Evolutionary conservation across 495 filamentous ascomycete species (phyloP).

Genomic region (Hyaloscypha bicolor): DNA sequence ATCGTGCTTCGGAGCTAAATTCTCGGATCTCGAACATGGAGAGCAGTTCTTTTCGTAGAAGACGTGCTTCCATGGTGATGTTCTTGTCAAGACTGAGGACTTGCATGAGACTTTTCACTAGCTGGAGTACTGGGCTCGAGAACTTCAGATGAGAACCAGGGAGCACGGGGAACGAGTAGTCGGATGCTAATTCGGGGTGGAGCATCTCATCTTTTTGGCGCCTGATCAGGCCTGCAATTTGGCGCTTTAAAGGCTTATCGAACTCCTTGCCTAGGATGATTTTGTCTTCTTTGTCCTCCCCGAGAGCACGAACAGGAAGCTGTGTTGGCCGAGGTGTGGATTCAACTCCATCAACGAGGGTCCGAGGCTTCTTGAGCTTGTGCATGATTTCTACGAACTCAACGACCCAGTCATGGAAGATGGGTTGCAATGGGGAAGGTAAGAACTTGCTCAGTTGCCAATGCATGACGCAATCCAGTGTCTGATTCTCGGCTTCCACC

Average conservation of each 20-base stretch:
- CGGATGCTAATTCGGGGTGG: slow-evolving; percentile 84
- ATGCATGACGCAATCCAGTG: slow-evolving; percentile 94
- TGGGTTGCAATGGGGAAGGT: slow-evolving; percentile 74
- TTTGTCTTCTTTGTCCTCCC: slow-evolving; percentile 59
- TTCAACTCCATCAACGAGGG: slow-evolving; percentile 45
- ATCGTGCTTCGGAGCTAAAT: slow-evolving; percentile 84
- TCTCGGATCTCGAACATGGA: slow-evolving; percentile 90
- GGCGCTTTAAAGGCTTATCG: slow-evolving; percentile 87
- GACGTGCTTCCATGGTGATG: slow-evolving; percentile 79
- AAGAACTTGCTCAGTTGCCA: slow-evolving; percentile 95
- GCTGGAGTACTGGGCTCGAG: slow-evolving; percentile 81
- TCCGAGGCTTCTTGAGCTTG: slow-evolving; percentile 67
- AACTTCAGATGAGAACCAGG: slow-evolving; percentile 72
- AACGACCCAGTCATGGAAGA: slow-evolving; percentile 90
- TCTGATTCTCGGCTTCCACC: slow-evolving; percentile 76
- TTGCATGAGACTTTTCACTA: slow-evolving; percentile 90
- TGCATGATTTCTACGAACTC: slow-evolving; percentile 98
- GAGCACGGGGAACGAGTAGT: slow-evolving; percentile 83
- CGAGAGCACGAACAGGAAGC: slow-evolving; percentile 62
- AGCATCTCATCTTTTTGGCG: slow-evolving; percentile 85
- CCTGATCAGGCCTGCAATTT: slow-evolving; percentile 74
- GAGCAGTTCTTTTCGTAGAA: slow-evolving; percentile 87
- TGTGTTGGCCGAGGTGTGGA: slow-evolving; percentile 79
- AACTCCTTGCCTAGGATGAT: slow-evolving; percentile 73
- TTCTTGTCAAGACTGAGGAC: slow-evolving; percentile 88